These are phyloP conservation scores for Crithidia sp. DNA, from an alignment of 208 protist genomes.

Conservation along the genomic window DNA sequence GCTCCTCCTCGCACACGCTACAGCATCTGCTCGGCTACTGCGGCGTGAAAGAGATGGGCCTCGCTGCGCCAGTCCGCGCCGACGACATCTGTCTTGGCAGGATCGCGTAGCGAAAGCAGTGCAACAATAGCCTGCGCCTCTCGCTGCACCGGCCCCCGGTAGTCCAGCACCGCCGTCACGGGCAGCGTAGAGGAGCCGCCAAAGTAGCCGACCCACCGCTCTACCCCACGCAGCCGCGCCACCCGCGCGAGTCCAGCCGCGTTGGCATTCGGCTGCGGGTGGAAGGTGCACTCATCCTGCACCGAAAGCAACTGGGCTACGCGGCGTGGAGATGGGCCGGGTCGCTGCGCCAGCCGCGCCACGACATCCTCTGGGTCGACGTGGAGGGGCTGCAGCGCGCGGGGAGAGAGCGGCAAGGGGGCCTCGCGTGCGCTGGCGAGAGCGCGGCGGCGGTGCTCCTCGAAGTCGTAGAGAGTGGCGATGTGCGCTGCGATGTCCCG, in stretches of 20 bases:
- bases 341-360: constrained; percentile 39
- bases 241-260: constrained; percentile 1
- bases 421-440: constrained; percentile 51
- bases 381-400: constrained; percentile 20
- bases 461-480: constrained; percentile 49
- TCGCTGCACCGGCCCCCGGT: constrained; percentile 8
- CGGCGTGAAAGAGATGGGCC: no score
- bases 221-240: constrained; percentile 27
- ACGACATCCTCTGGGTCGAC: constrained; percentile 49
- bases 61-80: no score
- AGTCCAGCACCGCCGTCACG: constrained; percentile 2
- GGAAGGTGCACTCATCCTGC: constrained; percentile 21
- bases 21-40: no score
- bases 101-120: constrained; percentile 5
- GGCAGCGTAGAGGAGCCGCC: constrained; percentile 4
- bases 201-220: constrained; percentile 34
- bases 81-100: constrained; percentile 5
- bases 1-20: background rate
- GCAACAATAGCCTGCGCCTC: constrained; percentile 21
- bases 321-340: constrained; percentile 10
- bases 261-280: constrained; percentile 17
- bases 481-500: constrained; percentile 60
- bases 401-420: constrained; percentile 3
- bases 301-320: constrained; percentile 1
- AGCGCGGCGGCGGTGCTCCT: constrained; percentile 43